Conservation (phyloP, 345 rosid species). For the Syzygium aqueum region DNA sequence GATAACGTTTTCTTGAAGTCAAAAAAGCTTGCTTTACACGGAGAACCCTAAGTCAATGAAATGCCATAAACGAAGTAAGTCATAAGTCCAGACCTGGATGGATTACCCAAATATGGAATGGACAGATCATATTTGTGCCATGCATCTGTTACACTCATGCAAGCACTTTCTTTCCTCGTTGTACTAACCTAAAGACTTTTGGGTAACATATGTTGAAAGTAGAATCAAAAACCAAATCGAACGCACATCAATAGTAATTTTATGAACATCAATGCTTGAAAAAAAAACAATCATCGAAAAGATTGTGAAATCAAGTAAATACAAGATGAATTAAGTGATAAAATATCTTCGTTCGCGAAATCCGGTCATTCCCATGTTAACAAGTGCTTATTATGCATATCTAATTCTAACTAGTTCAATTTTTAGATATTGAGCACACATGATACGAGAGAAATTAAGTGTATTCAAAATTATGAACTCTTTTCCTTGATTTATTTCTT, state of each 20-base stretch:
- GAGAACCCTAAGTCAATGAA: too few species aligned
- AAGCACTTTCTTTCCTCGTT: neutral
- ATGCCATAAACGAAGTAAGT: too few species aligned
- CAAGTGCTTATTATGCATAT: neutral
- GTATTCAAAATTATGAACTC: neutral
- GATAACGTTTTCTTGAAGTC: neutral
- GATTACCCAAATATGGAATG: too few species aligned
- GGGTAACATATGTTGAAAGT: too few species aligned
- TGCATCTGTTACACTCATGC: neutral
- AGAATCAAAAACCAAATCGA: too few species aligned
- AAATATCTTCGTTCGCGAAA: neutral
- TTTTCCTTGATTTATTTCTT: too few species aligned
- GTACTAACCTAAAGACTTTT: too few species aligned
- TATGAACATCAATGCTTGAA: neutral
- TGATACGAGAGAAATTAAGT: neutral
- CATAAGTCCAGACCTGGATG: too few species aligned
- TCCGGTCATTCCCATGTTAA: neutral
- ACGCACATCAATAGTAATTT: neutral
- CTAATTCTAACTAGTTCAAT: neutral
- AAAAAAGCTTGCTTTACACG: neutral
- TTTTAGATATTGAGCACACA: neutral
- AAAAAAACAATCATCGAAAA: neutral
- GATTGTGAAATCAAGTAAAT: neutral
- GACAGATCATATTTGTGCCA: too few species aligned
- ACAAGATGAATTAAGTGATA: neutral